Conservation (phyloP, 129 eudicot genomes). For the Pseudognaphalium luteoalbum region DNA sequence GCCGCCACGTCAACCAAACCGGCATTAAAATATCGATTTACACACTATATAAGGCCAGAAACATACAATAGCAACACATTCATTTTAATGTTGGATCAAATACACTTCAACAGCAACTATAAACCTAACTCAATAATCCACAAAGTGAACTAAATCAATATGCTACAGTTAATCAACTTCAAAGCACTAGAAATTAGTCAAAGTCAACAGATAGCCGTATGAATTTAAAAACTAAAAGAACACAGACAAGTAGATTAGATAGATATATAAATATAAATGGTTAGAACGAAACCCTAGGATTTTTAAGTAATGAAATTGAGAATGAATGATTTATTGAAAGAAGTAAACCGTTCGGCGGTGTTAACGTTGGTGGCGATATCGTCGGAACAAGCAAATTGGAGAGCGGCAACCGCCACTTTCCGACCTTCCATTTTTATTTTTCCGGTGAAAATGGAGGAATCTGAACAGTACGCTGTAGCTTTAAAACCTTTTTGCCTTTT, state of each 20-base stretch:
- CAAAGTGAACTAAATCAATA: not conserved
- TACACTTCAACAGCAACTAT: slow-evolving; percentile 19
- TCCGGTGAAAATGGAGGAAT: slow-evolving; percentile 22
- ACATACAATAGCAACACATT: no score
- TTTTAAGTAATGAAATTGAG: not conserved
- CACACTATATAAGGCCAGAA: no score
- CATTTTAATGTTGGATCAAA: not conserved
- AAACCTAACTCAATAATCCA: not conserved
- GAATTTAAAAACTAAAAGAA: not conserved
- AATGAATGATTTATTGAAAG: not conserved
- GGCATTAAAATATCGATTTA: not conserved
- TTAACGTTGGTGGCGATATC: slow-evolving; percentile 61
- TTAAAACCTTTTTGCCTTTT: not conserved
- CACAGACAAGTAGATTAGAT: not conserved
- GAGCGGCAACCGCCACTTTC: slow-evolving; percentile 77
- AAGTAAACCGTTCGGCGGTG: slow-evolving; percentile 75
- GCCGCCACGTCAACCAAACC: not conserved
- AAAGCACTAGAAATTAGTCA: slow-evolving; percentile 2
- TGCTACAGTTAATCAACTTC: no score
- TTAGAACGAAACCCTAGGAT: slow-evolving; percentile 17
- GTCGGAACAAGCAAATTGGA: slow-evolving; percentile 89
- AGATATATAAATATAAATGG: not conserved
- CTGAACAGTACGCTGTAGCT: not conserved
- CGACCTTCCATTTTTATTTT: slow-evolving; percentile 41
- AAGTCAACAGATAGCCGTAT: not conserved